These are phyloP conservation scores for Capronia americana DNA, from an alignment of 2,329 filamentous ascomycete species.

Conservation along the genomic window DNA sequence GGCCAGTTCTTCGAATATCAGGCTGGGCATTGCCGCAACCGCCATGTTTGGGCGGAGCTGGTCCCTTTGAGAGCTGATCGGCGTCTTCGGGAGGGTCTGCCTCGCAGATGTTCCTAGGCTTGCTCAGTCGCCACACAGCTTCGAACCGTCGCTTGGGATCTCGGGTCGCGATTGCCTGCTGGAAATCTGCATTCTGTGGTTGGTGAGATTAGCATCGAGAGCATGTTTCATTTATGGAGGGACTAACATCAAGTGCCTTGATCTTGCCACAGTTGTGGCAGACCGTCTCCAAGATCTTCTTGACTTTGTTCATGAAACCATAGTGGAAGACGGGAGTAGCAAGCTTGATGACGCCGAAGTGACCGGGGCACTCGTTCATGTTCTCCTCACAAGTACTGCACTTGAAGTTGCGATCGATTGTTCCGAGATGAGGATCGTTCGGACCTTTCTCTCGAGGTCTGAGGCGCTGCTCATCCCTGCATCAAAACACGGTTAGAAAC, in stretches of 20 bases:
- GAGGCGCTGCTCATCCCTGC: slow-evolving; percentile 81
- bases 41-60: slow-evolving; percentile 67
- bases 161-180: slow-evolving; percentile 79
- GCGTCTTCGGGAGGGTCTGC: slow-evolving; percentile 73
- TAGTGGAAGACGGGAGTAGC: slow-evolving; percentile 94
- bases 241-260: slow-evolving; percentile 96
- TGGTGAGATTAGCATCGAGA: slow-evolving; percentile 47
- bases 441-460: slow-evolving; percentile 89
- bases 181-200: slow-evolving; percentile 62
- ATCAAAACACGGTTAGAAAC: slow-evolving; percentile 40
- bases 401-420: slow-evolving; percentile 93
- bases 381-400: slow-evolving; percentile 96
- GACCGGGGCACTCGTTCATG: slow-evolving; percentile 94
- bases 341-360: slow-evolving; percentile 98
- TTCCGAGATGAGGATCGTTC: slow-evolving; percentile 94
- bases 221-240: slow-evolving; percentile 52
- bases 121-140: slow-evolving; percentile 88
- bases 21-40: slow-evolving; percentile 94
- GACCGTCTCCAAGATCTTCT: slow-evolving; percentile 98
- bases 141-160: slow-evolving; percentile 96
- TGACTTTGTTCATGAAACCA: slow-evolving; percentile 98
- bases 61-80: slow-evolving; percentile 69
- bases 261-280: slow-evolving; percentile 99
- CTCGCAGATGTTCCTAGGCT: slow-evolving; percentile 84
- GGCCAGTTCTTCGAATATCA: slow-evolving; percentile 81